Base-by-base conservation (phyloP, 1,139 yeast genomes). In the Casaregolazyma lundiana region DNA sequence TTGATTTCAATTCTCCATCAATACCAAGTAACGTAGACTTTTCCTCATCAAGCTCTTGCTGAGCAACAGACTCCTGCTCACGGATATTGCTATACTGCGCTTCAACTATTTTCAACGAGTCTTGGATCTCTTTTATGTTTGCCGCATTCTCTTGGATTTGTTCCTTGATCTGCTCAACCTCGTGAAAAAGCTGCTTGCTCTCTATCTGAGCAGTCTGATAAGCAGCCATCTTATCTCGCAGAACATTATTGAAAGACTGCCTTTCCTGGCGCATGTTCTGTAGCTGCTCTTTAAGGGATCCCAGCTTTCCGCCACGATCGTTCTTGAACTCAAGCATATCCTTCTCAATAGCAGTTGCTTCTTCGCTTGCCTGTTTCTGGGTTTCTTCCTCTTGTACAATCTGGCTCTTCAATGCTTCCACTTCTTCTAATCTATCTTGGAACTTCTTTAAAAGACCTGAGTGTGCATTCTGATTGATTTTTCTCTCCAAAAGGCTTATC, bases 301-400 rank as follows among this genome's bases (percentile, higher is more conserved):
- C 78, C 49, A 94, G 72, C 63, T 92, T 94, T 1, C 83, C 77
- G 0, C 90, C 88, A 56, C 89, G 90, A 63, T 94, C 86, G 47
- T 70, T 72, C 51, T 78, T 79, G 63, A 90, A 90, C 56, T 94
- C 98, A 45, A 73, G 71, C 71, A 89, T 86, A 63, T 94, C 98
- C 29, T 71, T 75, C 59, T 85, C 88, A 47, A 87, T 81, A 26
- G 6, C 13, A 5, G 63, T 63, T 6, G 59, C 53, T n/a, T 87
- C 76, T 37, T 81, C 86, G n/a, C 22, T 26, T 1, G 50, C 48
- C 36, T 66, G 56, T 50, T 67, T 64, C 38, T 61, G 53, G 16
- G 52, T 54, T 7, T 53, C 44, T 2, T 57, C 50, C 35, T 70
- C 63, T 15, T 62, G 63, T 1, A 48, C 46, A n/a, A 78, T 73